Evolutionary conservation across 148 eudicot species (phyloP).

Genomic region (Amaranthus palmeri): DNA sequence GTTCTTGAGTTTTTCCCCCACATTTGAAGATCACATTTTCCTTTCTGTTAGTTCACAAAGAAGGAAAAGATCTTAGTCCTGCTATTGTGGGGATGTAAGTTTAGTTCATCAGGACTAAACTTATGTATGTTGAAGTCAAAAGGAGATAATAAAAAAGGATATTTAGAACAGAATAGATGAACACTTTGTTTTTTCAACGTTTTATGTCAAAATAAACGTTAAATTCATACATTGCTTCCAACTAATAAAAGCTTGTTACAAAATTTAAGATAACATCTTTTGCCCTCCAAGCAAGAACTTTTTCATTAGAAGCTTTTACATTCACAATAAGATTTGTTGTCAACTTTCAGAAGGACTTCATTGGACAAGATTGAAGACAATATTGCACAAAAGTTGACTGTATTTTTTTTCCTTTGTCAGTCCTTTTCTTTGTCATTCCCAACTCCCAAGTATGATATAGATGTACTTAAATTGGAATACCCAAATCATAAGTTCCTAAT

Average conservation of each 20-base stretch:
- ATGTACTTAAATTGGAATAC: neutral
- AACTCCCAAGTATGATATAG: neutral
- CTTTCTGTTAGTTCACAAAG: neutral
- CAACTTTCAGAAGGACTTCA: conserved; percentile 8
- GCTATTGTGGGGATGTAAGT: neutral
- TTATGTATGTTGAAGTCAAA: conserved; percentile 2
- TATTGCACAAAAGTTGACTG: neutral
- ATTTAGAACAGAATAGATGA: neutral
- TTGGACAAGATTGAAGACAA: conserved; percentile 12
- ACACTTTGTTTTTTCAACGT: conserved; percentile 6
- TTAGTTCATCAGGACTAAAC: neutral
- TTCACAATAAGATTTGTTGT: conserved; percentile 15
- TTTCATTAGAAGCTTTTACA: conserved; percentile 7
- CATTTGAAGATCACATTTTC: conserved; percentile 26
- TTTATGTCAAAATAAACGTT: conserved; percentile 22
- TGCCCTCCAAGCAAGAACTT: neutral
- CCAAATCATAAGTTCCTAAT: neutral
- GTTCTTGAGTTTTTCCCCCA: no score
- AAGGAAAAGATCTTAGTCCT: neutral
- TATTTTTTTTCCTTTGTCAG: neutral
- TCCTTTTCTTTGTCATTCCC: conserved; percentile 10
- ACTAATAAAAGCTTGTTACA: conserved; percentile 2
- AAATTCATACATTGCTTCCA: conserved; percentile 25
- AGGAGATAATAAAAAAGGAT: neutral
- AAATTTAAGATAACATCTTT: conserved; percentile 8